Percentiles rank a stretch among this genome's conserved stretches.
Conservation (phyloP, 2,329 filamentous ascomycete genomes). For the Fusarium palustre region DNA sequence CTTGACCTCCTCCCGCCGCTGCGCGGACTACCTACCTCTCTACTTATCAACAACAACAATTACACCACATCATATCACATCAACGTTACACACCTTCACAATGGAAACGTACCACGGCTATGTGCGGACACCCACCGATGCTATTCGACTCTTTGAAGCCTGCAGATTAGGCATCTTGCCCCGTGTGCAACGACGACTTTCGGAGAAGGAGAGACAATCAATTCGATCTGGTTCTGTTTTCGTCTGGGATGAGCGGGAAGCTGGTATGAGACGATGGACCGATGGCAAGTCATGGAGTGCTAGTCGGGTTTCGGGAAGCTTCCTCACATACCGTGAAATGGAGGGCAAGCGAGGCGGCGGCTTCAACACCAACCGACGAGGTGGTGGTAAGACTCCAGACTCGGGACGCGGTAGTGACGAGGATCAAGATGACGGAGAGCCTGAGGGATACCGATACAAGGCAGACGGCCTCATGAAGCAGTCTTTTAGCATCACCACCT, state of each 20-base stretch:
- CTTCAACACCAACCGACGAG: conserved; percentile 70
- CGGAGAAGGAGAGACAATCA: conserved; percentile 95
- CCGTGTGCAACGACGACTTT: conserved; percentile 90
- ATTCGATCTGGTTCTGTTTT: conserved; percentile 98
- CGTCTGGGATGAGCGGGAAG: conserved; percentile 99
- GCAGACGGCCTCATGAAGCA: conserved; percentile 99
- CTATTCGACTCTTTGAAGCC: conserved; percentile 98
- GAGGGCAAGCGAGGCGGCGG: conserved; percentile 93
- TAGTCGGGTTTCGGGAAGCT: conserved; percentile 95
- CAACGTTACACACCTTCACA: conserved; percentile 48
- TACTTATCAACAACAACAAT: neutral
- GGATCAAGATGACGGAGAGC: conserved; percentile 84
- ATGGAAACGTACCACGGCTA: conserved; percentile 99
- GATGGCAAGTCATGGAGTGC: conserved; percentile 99
- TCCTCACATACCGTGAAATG: conserved; percentile 98
- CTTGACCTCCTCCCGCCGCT: conserved; percentile 28
- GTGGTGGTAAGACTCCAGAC: conserved; percentile 82
- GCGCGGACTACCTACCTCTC: conserved; percentile 29
- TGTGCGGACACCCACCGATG: conserved; percentile 94
- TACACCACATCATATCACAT: conserved; percentile 56
- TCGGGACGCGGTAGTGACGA: conserved; percentile 85
- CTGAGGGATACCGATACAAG: conserved; percentile 94
- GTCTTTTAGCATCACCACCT: conserved; percentile 98
- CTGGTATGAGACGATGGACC: conserved; percentile 98
- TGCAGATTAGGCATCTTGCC: conserved; percentile 90